Evolutionary conservation across 1,284 basidiomycete genomes (phyloP), one percentile per base, ranked within the genome.

Genomic region (Pseudozyma sp.): DNA sequence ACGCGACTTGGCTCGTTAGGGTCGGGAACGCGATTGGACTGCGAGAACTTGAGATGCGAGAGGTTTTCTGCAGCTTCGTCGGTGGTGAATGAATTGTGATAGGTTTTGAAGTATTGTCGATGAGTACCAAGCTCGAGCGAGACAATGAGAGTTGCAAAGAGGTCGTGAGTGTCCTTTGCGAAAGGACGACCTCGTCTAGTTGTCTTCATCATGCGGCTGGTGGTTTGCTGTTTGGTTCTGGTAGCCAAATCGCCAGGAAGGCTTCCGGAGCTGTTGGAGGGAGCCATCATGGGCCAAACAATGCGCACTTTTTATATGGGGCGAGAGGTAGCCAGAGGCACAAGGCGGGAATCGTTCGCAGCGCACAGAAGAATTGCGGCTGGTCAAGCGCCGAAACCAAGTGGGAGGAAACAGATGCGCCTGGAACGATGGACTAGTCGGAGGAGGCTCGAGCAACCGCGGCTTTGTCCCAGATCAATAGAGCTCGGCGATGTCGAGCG

Each of bases 21-120:
- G 89, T 99, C 97, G 80, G 95, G 93, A 66, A 93, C 92, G 79
- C 97, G 94, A 87, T 96, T 97, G 59, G 96, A 98, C 88, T 99
- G 97, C 25, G 95, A 96, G 86, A 99, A 99, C 86, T 98, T 97
- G 85, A 99, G 91, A 3, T 94, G 94, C 36, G 94, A 92, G 45
- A 99, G 88, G 85, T 99, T 98, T 83, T 90, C 89, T 16, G 93
- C 94, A 9, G 96, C 96, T 86, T 98, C 95, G 85, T 99, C 96
- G 16, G 95, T 97, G 61, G 94, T 92, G 86, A 99, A 99, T 3
- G 93, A 94, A 86, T 97, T 95, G 39, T 91, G 90, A 85, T 95
- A 98, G 38, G 91, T 92, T 77, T 94, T 92, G 89, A 99, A 98
- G 87, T 96, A 97, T 80, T 95, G 94, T 75, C 95, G 93, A 86